Evolutionary conservation across 2,329 filamentous ascomycete genomes (phyloP).

Genomic region (Leptographium galeiforme): DNA sequence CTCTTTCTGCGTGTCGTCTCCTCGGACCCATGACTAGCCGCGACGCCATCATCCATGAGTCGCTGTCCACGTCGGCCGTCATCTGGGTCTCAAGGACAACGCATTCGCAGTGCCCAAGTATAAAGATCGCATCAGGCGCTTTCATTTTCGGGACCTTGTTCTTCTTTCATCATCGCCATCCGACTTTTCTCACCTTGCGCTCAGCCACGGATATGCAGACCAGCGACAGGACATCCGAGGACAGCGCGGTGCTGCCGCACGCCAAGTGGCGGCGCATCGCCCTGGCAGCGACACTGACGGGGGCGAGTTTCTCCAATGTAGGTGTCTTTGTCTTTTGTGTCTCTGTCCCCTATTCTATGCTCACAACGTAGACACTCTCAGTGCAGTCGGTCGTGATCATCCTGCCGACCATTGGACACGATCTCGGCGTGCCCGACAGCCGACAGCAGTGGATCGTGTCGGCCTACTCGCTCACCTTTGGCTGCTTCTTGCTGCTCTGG

Average conservation of each 20-base stretch:
- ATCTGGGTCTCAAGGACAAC: no score
- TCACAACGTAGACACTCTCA: slow-evolving; percentile 23
- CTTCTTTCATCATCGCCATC: no score
- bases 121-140: no score
- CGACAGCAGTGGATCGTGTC: slow-evolving; percentile 55
- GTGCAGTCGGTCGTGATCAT: slow-evolving; percentile 48
- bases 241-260: slow-evolving; percentile 8
- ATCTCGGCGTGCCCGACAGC: slow-evolving; percentile 41
- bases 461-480: slow-evolving; percentile 51
- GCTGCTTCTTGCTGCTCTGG: slow-evolving; percentile 55
- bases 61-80: no score
- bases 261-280: slow-evolving; percentile 40
- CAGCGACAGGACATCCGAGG: no score
- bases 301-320: slow-evolving; percentile 43
- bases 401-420: slow-evolving; percentile 44
- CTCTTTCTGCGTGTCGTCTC: no score
- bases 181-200: no score
- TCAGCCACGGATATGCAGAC: no score
- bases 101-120: no score
- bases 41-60: no score
- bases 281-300: slow-evolving; percentile 39
- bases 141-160: no score
- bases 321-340: neutral
- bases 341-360: neutral
- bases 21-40: no score